Evolutionary conservation across 106 monocot species (phyloP).

Genomic region (Dioscorea dumetorum): DNA sequence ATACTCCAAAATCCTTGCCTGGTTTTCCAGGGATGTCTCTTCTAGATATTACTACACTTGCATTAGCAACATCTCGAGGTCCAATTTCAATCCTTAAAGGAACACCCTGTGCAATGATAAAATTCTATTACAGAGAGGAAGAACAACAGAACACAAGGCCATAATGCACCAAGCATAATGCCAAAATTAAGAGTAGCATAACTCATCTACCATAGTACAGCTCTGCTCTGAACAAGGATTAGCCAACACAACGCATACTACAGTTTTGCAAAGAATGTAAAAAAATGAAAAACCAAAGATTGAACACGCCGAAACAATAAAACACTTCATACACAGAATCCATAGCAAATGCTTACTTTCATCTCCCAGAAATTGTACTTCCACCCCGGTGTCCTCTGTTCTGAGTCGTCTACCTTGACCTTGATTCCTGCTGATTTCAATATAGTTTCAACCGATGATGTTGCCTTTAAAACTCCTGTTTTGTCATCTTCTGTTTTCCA

Average conservation of each 20-base stretch:
- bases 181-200: no score
- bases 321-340: no score
- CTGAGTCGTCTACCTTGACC: slow-evolving; percentile 87
- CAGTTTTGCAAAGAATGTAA: no score
- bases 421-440: slow-evolving; percentile 64
- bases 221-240: no score
- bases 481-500: slow-evolving; percentile 88
- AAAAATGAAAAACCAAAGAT: no score
- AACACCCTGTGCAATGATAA: slow-evolving; percentile 51
- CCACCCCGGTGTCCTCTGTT: slow-evolving; percentile 89
- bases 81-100: slow-evolving; percentile 92
- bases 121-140: no score
- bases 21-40: slow-evolving; percentile 86
- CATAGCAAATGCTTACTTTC: slow-evolving; percentile 44
- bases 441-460: slow-evolving; percentile 36
- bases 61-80: slow-evolving; percentile 72
- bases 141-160: no score
- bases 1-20: slow-evolving; percentile 95
- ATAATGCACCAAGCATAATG: no score
- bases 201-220: no score
- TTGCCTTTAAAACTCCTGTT: slow-evolving; percentile 52
- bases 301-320: no score
- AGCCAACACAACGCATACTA: no score
- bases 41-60: slow-evolving; percentile 67
- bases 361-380: slow-evolving; percentile 99